Base-by-base conservation (phyloP, 2,329 filamentous ascomycete species). In the Metarhizium brunneum region DNA sequence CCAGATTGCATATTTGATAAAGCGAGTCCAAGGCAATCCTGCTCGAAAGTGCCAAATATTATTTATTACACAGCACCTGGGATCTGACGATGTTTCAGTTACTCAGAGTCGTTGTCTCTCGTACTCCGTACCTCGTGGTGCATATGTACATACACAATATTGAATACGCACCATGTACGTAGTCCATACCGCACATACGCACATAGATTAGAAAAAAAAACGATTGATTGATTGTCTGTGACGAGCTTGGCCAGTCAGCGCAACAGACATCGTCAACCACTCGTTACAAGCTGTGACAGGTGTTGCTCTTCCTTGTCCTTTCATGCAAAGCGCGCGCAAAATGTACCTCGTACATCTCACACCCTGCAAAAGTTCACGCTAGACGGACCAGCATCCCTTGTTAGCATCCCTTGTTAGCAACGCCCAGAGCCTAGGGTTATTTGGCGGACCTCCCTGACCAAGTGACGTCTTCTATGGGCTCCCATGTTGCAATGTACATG, bases 361-460 rank as follows among this genome's bases (percentile, higher is more conserved):
- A 36, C 56, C 57, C 56, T 54, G 58, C 56, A 58, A 59, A 54
- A 58, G 52, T 54, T 58, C 49, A 38, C 54, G 52, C 58, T 56
- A 59, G 47, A 50, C 18, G 38, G 32, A 49, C 55, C 29, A 48
- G 48, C 13, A 54, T 50, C 53, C 45, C 32, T 48, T 50, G 36
- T 32, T 42, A 20, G 20, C 20, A 20, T 20, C 20, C 20, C 55
- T 48, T 50, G 36, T 32, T 42, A 20, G 43, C 51, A 16, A 25
- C 25, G 54, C 32, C 42, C 54, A 30, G n/a, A n/a, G 35, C 30
- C 47, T 48, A 48, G 52, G 51, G 49, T 52, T 51, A 43, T 55
- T 53, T 52, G 54, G 47, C 36, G 47, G 52, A 38, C 38, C 48
- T 50, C 40, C 32, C 10, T 51, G 53, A 29, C 43, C 18, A 18